Evolutionary conservation across 345 rosid genomes (phyloP).

Genomic region (Citrus sp.): DNA sequence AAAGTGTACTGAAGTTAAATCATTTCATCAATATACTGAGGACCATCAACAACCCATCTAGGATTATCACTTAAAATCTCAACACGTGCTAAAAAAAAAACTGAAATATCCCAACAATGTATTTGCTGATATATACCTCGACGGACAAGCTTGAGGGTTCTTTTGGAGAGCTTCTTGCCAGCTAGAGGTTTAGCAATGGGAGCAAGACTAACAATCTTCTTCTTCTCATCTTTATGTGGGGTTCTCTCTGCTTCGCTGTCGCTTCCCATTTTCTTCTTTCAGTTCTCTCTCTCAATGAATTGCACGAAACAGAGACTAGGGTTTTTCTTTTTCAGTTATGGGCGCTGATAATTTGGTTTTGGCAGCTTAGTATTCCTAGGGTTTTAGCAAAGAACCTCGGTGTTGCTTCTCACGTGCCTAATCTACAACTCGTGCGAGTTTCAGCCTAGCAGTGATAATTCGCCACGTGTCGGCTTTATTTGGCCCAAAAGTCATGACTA

Average conservation of each 20-base stretch:
- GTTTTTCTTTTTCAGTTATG: not conserved
- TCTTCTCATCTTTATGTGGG: slow-evolving; percentile 55
- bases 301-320: not conserved
- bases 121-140: slow-evolving; percentile 40
- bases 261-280: slow-evolving; percentile 60
- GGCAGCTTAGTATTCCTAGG: not conserved
- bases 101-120: not conserved
- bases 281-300: not conserved
- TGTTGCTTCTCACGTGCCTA: not conserved
- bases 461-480: not conserved
- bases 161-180: slow-evolving; percentile 85
- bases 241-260: slow-evolving; percentile 72
- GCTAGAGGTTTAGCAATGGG: slow-evolving; percentile 95
- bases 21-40: not conserved
- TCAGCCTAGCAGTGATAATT: not conserved
- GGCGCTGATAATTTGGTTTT: not conserved
- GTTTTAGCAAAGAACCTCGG: not conserved
- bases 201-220: slow-evolving; percentile 51
- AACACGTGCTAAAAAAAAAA: not conserved
- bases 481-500: too few relatives aligned
- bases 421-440: not conserved
- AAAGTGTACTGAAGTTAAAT: not conserved
- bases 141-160: slow-evolving; percentile 82
- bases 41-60: not conserved
- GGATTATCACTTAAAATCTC: not conserved